These are phyloP conservation scores for Penicillium psychrosexuale DNA, from an alignment of 2,329 filamentous ascomycete genomes.

Conservation along the genomic window DNA sequence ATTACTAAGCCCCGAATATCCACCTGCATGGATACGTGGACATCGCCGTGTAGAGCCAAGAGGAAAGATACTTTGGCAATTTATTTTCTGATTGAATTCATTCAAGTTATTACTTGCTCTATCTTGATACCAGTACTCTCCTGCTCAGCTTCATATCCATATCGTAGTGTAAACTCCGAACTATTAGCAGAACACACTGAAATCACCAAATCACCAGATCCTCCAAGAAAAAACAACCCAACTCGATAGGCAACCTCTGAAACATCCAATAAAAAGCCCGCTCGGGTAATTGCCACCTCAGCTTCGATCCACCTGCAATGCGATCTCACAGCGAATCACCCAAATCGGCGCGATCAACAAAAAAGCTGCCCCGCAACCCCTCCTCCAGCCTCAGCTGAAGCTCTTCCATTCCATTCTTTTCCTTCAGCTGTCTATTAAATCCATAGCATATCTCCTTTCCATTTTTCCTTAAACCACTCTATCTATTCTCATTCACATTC, in stretches of 20 bases:
- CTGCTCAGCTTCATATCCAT: neutral
- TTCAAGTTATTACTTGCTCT: neutral
- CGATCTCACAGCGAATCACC: neutral
- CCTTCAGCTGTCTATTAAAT: neutral
- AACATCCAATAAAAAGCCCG: neutral
- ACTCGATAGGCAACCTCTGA: neutral
- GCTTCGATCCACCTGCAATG: neutral
- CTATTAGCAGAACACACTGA: neutral
- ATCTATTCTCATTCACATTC: neutral
- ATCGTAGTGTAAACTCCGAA: neutral
- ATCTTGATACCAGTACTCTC: neutral
- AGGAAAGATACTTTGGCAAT: no score
- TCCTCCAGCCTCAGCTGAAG: conserved; percentile 3
- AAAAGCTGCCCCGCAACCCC: conserved; percentile 7
- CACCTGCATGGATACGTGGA: no score
- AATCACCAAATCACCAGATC: no score
- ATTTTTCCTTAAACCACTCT: neutral
- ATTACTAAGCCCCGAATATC: no score
- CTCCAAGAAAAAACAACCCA: neutral
- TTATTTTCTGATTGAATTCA: neutral
- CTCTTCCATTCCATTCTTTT: conserved; percentile 7
- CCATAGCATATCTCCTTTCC: neutral
- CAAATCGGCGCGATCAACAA: neutral
- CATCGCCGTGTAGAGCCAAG: no score
- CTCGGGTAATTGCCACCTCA: neutral